These are phyloP conservation scores for Chrysoporthe austroafricana DNA, from an alignment of 2,329 filamentous ascomycete species.

Conservation along the genomic window DNA sequence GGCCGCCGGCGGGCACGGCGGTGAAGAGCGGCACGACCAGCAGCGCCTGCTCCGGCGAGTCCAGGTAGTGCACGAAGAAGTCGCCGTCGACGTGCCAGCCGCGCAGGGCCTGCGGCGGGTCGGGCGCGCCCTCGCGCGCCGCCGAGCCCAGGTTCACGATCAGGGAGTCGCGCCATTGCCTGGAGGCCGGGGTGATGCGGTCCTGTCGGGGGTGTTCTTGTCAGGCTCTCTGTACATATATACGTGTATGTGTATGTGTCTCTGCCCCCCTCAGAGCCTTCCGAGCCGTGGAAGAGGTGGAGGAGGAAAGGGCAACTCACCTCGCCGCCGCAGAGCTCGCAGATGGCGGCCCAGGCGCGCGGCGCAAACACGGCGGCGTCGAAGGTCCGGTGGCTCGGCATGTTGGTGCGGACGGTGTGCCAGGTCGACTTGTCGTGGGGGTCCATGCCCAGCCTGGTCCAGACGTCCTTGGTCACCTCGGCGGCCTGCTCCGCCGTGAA, in stretches of 20 bases:
- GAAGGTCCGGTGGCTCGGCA: slow-evolving; percentile 64
- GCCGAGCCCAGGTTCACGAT: slow-evolving; percentile 71
- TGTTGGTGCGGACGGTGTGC: slow-evolving; percentile 64
- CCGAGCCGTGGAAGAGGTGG: background rate
- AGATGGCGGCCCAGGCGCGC: slow-evolving; percentile 68
- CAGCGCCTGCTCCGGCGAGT: slow-evolving; percentile 70
- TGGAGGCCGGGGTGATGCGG: slow-evolving; percentile 50
- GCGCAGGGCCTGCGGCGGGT: slow-evolving; percentile 55
- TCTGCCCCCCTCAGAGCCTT: no score
- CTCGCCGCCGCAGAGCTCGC: slow-evolving; percentile 67
- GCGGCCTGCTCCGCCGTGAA: slow-evolving; percentile 46
- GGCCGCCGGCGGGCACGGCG: slow-evolving; percentile 53
- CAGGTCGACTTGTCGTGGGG: slow-evolving; percentile 67
- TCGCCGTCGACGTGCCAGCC: slow-evolving; percentile 74
- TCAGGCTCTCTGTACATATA: background rate
- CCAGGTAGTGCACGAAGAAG: slow-evolving; percentile 74
- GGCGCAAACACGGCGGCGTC: slow-evolving; percentile 62
- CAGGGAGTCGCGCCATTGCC: slow-evolving; percentile 68
- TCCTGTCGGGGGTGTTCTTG: slow-evolving; percentile 35
- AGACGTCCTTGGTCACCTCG: slow-evolving; percentile 50
- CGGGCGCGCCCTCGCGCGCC: slow-evolving; percentile 52
- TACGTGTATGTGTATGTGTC: background rate
- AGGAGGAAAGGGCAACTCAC: background rate
- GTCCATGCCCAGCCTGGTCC: slow-evolving; percentile 68
- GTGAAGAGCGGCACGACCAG: slow-evolving; percentile 71